Base-by-base conservation (phyloP, 176 grass and related monocot species). In the Raddia guianensis region DNA sequence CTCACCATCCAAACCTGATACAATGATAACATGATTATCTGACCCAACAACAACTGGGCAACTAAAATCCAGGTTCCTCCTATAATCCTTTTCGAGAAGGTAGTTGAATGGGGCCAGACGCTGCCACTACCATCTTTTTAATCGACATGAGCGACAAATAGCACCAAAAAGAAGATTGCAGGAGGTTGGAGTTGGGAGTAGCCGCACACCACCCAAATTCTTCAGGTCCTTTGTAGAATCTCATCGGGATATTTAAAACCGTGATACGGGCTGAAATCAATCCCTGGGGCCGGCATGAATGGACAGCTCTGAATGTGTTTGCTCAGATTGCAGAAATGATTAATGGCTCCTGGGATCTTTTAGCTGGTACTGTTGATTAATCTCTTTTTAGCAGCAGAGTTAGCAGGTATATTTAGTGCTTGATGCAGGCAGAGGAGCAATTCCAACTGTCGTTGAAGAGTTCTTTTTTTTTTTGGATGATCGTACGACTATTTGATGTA, bases 391-490 rank as follows among this genome's bases (percentile, higher is more conserved):
- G 65, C 49, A 72, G 37, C 11, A 3, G 46, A 47, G 18, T 54
- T 82, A 76, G 73, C 57, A 54, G 66, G 80, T 49, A 9, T 19
- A 42, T 57, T 77, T 58, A 72, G 48, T 45, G 66, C 43, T 78
- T 78, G 35, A 56, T 60, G 67, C 0, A 49, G 20, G 21, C 44
- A 15, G 32, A 32, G 57, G 11, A 55, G 11, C 6, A 43, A 47
- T 56, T 61, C 75, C 34, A 6, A 32, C 46, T 68, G 13, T 61
- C 33, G 63, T 60, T 33, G 1, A 40, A 40, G 66, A 44, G 42
- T 63, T 42, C 27, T 71, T 56, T 47, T 63, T 42, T 40, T 71
- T 56, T 47, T 2, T 49, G 66, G 4, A 77, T 7, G 1, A 12
- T 1, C 5, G 40, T 15, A 18, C 11, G 73, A 12, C 12, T 57